Conservation (phyloP, 1,284 basidiomycete genomes). For the Rhodotorula sp. region DNA sequence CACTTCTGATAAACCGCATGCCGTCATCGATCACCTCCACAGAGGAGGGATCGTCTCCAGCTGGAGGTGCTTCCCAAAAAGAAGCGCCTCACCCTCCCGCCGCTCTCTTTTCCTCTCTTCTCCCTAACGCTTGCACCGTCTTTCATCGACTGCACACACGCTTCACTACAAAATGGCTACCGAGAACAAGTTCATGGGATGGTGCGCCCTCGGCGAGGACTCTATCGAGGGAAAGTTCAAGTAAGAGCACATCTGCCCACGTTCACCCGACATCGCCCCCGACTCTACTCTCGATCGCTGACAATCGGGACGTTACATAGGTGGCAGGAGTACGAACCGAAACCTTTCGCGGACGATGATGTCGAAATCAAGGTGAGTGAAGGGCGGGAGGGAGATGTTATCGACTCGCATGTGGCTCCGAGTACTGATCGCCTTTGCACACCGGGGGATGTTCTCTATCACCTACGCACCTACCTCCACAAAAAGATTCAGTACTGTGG, state of each 20-base stretch:
- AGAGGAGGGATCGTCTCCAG: background rate
- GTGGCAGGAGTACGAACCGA: constrained; percentile 49
- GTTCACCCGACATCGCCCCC: background rate
- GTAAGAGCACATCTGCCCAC: background rate
- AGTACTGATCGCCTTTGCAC: background rate
- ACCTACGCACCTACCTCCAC: background rate
- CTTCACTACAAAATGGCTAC: background rate
- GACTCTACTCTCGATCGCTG: no score
- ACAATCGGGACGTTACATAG: background rate
- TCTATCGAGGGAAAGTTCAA: constrained; percentile 50
- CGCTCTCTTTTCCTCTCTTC: background rate
- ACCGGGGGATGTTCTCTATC: background rate
- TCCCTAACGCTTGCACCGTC: background rate
- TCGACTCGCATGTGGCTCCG: no score
- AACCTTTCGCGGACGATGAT: constrained; percentile 51
- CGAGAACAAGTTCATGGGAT: constrained; percentile 45
- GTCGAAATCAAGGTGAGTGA: constrained; percentile 46
- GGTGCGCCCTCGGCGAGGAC: constrained; percentile 48
- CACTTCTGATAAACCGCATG: background rate
- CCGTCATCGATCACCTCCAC: background rate
- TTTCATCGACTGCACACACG: background rate
- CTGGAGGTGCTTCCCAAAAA: background rate
- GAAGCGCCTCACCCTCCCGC: background rate
- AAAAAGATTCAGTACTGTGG: constrained; percentile 24
- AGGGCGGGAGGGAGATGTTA: no score